Evolutionary conservation across 179 eudicot genomes (phyloP), one percentile per base, ranked within the genome.

Genomic region (Carnegiea gigantea): DNA sequence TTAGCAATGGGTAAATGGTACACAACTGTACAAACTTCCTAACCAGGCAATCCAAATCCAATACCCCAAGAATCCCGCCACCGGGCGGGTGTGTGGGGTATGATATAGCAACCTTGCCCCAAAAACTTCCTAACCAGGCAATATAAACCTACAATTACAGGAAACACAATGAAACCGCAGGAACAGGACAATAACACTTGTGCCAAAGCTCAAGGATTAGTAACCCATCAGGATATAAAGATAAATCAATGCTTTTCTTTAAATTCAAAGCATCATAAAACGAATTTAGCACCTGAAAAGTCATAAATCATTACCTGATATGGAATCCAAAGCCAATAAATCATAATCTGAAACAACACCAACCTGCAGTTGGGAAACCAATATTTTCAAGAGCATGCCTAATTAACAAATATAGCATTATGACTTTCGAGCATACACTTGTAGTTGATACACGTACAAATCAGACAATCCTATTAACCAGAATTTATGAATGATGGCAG

Each of bases 331-430:
- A 82, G 98, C 98, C 82, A 95, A 82, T 79, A 95, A 86, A 83
- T 95, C 98, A 87, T 92, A 95, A 85, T 95, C 98, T 36, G 98
- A 95, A 80, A 95, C 98, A 78, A 95, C 87, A 82, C 98, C 98
- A 81, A 95, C 96, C 98, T 95, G 95, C 88, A 89, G 78, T 53
- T 70, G 73, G 33, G 75, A 75, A 67, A 44, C 57, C 5, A 82
- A 17, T 44, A 13, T 57, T 5, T 43, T 84, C 75, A 84, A 49
- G 21, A 75, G 38, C 70, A 79, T 24, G 67, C 26, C 23, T 17
- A 44, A 67, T 21, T 9, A 28, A 18, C 14, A 80, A 77, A 53
- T 65, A 70, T 8, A 62, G 82, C 75, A 79, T 4, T 60, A 21
- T 23, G 20, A 62, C 73, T 5, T 51, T 46, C 49, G 8, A 48